A percentile compares a stretch with the other conserved stretches of the same genome.
These are phyloP conservation scores for Oryza brachyantha DNA, from an alignment of 176 grass and related monocot genomes.

Conservation along the genomic window DNA sequence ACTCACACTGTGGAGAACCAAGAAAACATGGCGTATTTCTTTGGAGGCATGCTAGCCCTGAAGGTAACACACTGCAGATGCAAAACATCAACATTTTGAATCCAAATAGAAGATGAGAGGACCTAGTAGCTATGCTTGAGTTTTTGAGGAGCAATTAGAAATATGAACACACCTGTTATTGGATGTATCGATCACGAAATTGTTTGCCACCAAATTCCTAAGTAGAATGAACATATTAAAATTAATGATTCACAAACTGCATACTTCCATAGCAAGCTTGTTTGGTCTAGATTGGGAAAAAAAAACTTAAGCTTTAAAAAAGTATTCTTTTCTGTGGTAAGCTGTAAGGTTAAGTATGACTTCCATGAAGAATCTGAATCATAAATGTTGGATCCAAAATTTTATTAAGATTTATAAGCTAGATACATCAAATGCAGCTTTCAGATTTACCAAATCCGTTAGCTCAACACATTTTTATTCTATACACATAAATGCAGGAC, in stretches of 20 bases:
- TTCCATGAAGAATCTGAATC: background rate
- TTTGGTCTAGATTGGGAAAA: background rate
- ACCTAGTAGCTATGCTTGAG: background rate
- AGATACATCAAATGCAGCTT: background rate
- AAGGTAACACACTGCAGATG: conserved; percentile 44
- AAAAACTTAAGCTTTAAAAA: too few species aligned
- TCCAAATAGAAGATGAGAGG: background rate
- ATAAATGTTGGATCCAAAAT: too few species aligned
- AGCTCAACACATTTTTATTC: too few species aligned
- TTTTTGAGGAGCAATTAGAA: too few species aligned
- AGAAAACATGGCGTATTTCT: conserved; percentile 52
- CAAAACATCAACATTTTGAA: background rate
- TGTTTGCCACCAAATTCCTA: conserved; percentile 77
- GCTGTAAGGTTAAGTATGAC: background rate
- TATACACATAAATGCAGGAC: too few species aligned
- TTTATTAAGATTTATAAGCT: background rate
- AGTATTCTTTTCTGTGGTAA: background rate
- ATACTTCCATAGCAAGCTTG: background rate
- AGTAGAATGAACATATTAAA: background rate
- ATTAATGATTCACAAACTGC: too few species aligned
- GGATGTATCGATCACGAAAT: conserved; percentile 50
- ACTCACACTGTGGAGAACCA: conserved; percentile 60
- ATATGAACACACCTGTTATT: conserved; percentile 40
- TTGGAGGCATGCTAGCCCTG: conserved; percentile 66
- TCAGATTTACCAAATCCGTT: background rate